Conservation (phyloP, 2,329 filamentous ascomycete species). For the Calonectria hongkongensis region DNA sequence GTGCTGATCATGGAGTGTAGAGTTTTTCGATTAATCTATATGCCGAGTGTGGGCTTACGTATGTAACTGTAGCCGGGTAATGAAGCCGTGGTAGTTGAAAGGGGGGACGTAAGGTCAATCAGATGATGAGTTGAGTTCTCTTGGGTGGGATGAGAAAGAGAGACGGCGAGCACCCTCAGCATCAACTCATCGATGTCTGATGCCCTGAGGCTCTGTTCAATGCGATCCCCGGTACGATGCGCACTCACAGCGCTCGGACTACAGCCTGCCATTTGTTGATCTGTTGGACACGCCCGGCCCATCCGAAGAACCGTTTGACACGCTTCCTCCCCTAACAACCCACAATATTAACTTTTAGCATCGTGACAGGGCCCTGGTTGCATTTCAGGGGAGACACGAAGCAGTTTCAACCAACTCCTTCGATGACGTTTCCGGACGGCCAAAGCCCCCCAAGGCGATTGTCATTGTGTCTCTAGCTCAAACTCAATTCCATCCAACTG, state of each 20-base stretch:
- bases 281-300: background rate
- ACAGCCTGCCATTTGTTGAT: background rate
- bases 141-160: background rate
- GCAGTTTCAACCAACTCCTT: constrained; percentile 25
- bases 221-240: background rate
- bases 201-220: background rate
- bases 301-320: constrained; percentile 18
- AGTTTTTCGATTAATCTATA: constrained; percentile 22
- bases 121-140: background rate
- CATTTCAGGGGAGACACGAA: constrained; percentile 17
- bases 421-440: constrained; percentile 16
- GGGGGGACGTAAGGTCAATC: background rate
- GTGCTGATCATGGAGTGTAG: constrained; percentile 12
- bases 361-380: constrained; percentile 12
- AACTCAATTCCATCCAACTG: background rate
- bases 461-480: background rate
- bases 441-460: background rate
- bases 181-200: background rate
- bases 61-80: background rate
- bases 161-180: too few species aligned
- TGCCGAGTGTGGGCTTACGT: constrained; percentile 22
- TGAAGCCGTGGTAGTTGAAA: background rate
- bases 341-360: constrained; percentile 20
- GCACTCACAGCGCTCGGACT: constrained; percentile 4
- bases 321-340: background rate